A percentile compares a stretch with the other conserved stretches of the same genome.
Conservation (phyloP, 495 filamentous ascomycete species). For the Neohortaea acidophila region DNA sequence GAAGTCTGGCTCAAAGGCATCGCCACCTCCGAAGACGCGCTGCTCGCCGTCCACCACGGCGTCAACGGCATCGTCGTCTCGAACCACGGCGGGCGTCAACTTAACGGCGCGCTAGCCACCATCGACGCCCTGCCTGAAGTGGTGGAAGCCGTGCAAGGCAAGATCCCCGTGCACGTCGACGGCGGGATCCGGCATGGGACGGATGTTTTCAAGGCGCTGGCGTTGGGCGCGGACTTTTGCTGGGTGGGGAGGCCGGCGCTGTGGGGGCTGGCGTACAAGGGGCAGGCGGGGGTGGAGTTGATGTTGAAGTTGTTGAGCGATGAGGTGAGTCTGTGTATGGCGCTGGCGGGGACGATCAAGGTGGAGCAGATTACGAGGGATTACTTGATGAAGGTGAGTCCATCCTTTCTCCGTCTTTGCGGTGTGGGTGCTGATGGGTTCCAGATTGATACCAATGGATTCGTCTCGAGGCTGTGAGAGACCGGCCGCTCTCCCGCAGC, state of each 20-base stretch:
- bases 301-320: conserved; percentile 19
- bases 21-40: conserved; percentile 29
- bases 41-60: conserved; percentile 23
- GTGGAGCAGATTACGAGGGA: conserved; percentile 19
- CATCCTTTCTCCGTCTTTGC: background rate
- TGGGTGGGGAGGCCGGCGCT: conserved; percentile 22
- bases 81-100: conserved; percentile 37
- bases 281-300: conserved; percentile 21
- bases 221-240: conserved; percentile 22
- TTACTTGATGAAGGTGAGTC: conserved; percentile 17
- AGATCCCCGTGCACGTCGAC: conserved; percentile 21
- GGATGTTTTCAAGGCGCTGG: conserved; percentile 24
- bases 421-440: background rate
- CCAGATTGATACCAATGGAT: conserved; percentile 16
- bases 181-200: conserved; percentile 21
- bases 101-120: conserved; percentile 25
- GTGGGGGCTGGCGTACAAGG: conserved; percentile 24
- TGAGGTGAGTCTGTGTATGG: conserved; percentile 21
- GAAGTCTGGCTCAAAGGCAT: conserved; percentile 26
- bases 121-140: conserved; percentile 24
- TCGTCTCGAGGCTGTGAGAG: conserved; percentile 11
- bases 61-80: conserved; percentile 29
- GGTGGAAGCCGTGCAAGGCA: conserved; percentile 20
- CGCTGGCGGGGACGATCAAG: conserved; percentile 20
- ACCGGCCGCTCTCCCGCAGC: too few species aligned